Evolutionary conservation across 352 stramenopile genomes (phyloP), one percentile per base, ranked within the genome.

Genomic region (Blastocystis sp.): DNA sequence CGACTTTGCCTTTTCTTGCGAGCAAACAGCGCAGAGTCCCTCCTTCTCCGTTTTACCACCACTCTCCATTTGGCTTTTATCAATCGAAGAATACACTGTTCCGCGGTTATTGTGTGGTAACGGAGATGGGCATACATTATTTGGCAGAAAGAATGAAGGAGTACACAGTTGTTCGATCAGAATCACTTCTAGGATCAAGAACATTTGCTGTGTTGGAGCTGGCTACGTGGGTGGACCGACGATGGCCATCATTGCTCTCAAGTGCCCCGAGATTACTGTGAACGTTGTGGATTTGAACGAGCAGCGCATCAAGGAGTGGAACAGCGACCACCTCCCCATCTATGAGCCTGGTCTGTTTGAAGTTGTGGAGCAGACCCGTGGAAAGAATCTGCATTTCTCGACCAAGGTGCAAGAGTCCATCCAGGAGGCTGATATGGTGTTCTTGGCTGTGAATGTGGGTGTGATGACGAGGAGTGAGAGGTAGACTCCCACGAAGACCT

Each of bases 191-290:
- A 78, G 67, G 1, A 59, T 78, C n/a, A 78, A 78, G 67, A 63
- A 24, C n/a, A 78, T 78, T 59, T 78, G 67, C 40, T 78, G 95
- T 90, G 97, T 98, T 91, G 95, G 94, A 87, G 95, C 95, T 40
- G 95, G 96, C 36, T 99, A 99, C 88, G 97, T 99, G 51, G 96
- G 97, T 87, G 96, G 96, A 18, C 96, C 97, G 1, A 99, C 97
- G 38, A 99, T 99, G 97, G 96, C 97, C 4, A 94, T 99, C 46
- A 99, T 99, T 91, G 96, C 96, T 21, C 91, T 92, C 64, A 92
- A 94, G 87, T 99, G 95, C 88, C 96, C 95, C 2, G 92, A 97
- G 88, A 94, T 98, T 88, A 95, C 94, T 78, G 96, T 99, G 34
- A 94, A 95, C 27, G 95, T 99, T 1, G 94, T 98, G 11, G 95